phyloP scores from a whole-genome alignment of 352 stramenopile genomes.

The Poterioochromonas sp. region DNA sequence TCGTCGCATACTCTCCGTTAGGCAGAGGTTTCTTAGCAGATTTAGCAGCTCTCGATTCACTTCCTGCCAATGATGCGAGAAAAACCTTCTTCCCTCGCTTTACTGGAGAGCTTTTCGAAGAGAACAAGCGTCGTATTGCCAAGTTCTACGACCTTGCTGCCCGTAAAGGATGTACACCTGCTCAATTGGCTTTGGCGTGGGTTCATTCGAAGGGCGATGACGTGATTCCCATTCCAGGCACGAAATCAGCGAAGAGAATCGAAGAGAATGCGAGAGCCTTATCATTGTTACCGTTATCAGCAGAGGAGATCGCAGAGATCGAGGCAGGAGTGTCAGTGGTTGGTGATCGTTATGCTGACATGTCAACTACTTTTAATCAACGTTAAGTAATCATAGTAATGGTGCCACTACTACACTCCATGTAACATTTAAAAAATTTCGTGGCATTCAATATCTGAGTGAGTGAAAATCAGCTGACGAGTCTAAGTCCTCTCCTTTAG shows the following conservation, averaged over 20 bases:
- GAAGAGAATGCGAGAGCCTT: neutral
- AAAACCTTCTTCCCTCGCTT: conserved; percentile 24
- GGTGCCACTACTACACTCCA: too few relatives aligned
- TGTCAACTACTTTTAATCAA: neutral
- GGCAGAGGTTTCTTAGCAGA: conserved; percentile 35
- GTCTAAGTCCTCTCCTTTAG: too few relatives aligned
- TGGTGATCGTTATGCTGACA: neutral
- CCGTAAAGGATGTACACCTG: conserved; percentile 38
- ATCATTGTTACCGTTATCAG: neutral
- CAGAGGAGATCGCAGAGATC: neutral
- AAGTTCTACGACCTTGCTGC: conserved; percentile 27
- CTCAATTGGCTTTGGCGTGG: conserved; percentile 40
- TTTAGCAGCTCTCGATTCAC: conserved; percentile 24
- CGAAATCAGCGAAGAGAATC: neutral
- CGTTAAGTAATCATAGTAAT: too few relatives aligned
- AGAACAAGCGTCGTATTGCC: conserved; percentile 13
- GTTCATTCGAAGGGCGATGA: conserved; percentile 18
- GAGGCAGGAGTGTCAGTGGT: neutral
- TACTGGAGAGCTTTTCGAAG: neutral
- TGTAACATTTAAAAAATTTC: too few relatives aligned
- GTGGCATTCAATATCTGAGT: too few relatives aligned
- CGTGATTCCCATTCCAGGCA: neutral
- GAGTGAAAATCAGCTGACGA: too few relatives aligned
- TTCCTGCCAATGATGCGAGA: conserved; percentile 26
- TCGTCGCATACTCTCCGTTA: conserved; percentile 39